These are phyloP conservation scores for Sistotremastrum suecicum DNA, from an alignment of 768 basidiomycete species.

Conservation along the genomic window DNA sequence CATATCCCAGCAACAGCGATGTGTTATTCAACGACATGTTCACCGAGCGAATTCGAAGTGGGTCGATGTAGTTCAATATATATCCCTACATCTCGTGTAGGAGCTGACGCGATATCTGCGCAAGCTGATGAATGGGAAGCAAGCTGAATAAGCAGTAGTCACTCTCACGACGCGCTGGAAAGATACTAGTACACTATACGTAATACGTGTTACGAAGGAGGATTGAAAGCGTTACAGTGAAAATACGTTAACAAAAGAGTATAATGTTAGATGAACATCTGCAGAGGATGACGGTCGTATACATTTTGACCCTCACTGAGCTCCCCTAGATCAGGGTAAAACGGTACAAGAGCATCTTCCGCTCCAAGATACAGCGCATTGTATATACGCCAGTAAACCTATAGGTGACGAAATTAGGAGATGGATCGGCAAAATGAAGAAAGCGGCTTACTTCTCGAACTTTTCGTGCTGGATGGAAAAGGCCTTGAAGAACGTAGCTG, in stretches of 20 bases:
- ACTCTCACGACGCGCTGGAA: no score
- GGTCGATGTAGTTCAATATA: no score
- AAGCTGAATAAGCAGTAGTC: no score
- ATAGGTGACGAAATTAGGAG: background rate
- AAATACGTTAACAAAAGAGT: no score
- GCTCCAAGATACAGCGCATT: slow-evolving; percentile 90
- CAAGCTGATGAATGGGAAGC: no score
- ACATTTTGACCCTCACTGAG: slow-evolving; percentile 84
- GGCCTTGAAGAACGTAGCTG: slow-evolving; percentile 84
- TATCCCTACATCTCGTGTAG: no score
- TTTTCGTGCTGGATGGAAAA: slow-evolving; percentile 95
- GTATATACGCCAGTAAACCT: slow-evolving; percentile 89
- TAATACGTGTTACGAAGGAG: no score
- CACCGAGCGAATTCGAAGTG: no score
- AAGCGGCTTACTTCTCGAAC: slow-evolving; percentile 71
- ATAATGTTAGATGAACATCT: slow-evolving; percentile 53
- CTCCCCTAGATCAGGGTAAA: slow-evolving; percentile 85
- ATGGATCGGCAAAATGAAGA: background rate
- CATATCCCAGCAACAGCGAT: slow-evolving; percentile 26
- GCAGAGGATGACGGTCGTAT: slow-evolving; percentile 74
- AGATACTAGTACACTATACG: no score
- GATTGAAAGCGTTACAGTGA: no score
- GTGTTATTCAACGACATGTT: background rate
- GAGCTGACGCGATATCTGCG: no score
- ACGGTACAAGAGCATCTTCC: slow-evolving; percentile 83